Base-by-base conservation (phyloP, 2,329 filamentous ascomycete genomes). In the Neofusicoccum umdonicola region DNA sequence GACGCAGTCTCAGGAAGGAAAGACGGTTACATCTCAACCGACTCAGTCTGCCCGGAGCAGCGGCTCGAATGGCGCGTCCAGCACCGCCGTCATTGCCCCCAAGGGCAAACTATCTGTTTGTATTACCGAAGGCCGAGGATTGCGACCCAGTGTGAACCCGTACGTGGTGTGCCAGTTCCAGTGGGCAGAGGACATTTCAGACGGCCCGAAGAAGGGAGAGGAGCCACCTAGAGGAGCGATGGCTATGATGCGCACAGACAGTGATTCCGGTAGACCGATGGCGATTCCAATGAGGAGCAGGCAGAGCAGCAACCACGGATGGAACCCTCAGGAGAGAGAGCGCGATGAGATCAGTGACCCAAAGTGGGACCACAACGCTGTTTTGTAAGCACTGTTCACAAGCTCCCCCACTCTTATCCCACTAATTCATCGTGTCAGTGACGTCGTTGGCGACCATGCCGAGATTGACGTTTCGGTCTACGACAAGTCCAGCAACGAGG, bases 121-220 rank as follows among this genome's bases (percentile, higher is more conserved):
- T 74, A 95, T 99, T 63, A 84, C 88, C 58, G 92, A 97, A 76
- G 95, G 90, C 54, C 86, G 92, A 71, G 92, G 91, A 9, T 80
- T 99, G 61, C 86, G 90, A 66, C 91, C 88, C 65, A 92, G 92
- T 74, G 87, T 88, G 66, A 92, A 97, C 72, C 95, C 95, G 1
- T 99, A 99, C 72, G 92, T 97, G 61, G 93, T 99, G 11, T 96
- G 91, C 66, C 93, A 97, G 31, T 99, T 98, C 73, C 95, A 99
- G 77, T 91, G 92, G 76, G 97, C 94, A 73, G 95, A 99, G 77
- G 90, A 96, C 71, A 97, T 99, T 64, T 98, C 95, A 0, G 90
- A 91, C 64, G 92, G 92, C 2, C 91, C 93, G 12, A 87, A 89
- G 68, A 82, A 81, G 63, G 84, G 87, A 65, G 85, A 85, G 41